Conservation (phyloP, 768 basidiomycete genomes). For the Panellus pusillus region DNA sequence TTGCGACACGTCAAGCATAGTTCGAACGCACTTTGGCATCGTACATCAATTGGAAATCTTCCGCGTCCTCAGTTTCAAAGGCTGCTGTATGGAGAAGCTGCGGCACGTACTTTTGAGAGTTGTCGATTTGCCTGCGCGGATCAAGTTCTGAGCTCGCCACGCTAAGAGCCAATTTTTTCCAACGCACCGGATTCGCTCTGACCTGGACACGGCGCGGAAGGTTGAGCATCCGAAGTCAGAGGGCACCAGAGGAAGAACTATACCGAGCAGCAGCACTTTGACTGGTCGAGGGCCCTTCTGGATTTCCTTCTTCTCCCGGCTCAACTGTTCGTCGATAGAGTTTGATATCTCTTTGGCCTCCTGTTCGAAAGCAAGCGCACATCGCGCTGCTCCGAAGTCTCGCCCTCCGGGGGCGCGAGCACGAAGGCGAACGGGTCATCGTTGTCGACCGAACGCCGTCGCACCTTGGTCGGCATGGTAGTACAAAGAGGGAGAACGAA, state of each 20-base stretch:
- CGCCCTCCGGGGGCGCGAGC: constrained; percentile 53
- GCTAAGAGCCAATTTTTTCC: neutral
- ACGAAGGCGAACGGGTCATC: constrained; percentile 52
- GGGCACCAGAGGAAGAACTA: constrained; percentile 16
- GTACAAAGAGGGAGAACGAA: neutral
- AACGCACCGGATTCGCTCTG: constrained; percentile 75
- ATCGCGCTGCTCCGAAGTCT: constrained; percentile 46
- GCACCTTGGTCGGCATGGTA: constrained; percentile 16
- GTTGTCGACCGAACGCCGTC: constrained; percentile 8
- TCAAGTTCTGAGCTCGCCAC: neutral
- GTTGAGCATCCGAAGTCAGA: neutral
- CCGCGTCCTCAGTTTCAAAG: neutral
- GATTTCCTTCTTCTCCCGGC: constrained; percentile 46
- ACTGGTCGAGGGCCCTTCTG: constrained; percentile 49
- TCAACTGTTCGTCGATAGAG: constrained; percentile 63
- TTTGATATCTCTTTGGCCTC: constrained; percentile 58
- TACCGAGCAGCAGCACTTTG: constrained; percentile 64
- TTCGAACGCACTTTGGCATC: constrained; percentile 48
- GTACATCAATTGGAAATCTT: constrained; percentile 67
- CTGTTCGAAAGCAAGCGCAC: constrained; percentile 47
- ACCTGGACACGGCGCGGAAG: constrained; percentile 37
- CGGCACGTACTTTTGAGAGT: constrained; percentile 68
- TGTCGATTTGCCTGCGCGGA: constrained; percentile 67
- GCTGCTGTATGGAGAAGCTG: neutral
- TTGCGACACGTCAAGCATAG: neutral